Evolutionary conservation across 352 stramenopile genomes (phyloP), one percentile per base, ranked within the genome.

Genomic region (Phytophthora cryptogea): DNA sequence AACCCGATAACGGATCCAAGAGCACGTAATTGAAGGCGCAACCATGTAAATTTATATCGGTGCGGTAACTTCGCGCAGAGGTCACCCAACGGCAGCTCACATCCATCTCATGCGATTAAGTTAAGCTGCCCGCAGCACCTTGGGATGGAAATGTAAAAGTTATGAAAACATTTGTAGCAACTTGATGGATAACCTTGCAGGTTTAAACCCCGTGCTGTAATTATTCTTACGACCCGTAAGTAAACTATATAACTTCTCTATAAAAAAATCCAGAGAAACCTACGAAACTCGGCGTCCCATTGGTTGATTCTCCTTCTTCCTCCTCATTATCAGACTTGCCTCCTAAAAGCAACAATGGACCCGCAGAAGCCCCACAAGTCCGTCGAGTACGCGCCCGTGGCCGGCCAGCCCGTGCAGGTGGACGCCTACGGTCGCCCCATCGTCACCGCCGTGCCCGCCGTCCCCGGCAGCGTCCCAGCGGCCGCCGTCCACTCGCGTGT

Each of bases 361-460:
- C 54, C 54, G 10, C n/a, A 66, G 44, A 70, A 70, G 41, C 55
- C 54, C 10, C 51, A 60, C 36, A 74, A 74, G 51, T 61, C 28
- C 36, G 52, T 60, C 3, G 50, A 73, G 5, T 43, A 43, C 28
- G 50, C 14, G n/a, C 50, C 54, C 1, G 59, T 63, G 2, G 56
- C 74, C 2, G 71, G 71, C 17, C 68, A 74, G 36, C 74, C 70
- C 17, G 42, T 70, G 23, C 63, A 66, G 41, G 74, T 87, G 14
- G 77, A 87, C 36, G 61, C 61, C 2, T 83, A 81, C 48, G 77
- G 74, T 5, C 75, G 77, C 26, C 77, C 77, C 4, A 64, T 87
- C 43, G 72, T 85, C 26, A 58, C 69, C 2, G 78, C 76, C 5
- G 63, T 79, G 31, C 77, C 80, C 4, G 58, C 43, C 17, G 20